phyloP scores from a whole-genome alignment of 164 flowering plant genomes.

The Pachysandra terminalis region DNA sequence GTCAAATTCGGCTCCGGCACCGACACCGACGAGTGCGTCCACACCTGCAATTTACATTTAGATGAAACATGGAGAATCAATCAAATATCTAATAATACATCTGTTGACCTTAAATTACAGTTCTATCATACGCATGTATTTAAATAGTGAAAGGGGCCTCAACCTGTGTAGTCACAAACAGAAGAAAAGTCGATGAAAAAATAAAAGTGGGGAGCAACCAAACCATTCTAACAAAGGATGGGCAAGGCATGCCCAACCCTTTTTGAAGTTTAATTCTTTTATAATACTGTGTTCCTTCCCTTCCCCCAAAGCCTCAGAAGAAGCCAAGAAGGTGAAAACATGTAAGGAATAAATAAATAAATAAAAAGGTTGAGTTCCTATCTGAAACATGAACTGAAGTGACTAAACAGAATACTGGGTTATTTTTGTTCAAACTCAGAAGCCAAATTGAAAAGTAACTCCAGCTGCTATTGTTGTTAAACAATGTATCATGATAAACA shows the following conservation, averaged over 20 bases:
- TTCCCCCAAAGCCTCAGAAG: background rate
- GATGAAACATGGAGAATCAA: background rate
- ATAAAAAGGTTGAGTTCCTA: background rate
- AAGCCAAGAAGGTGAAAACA: background rate
- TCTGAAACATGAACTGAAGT: no score
- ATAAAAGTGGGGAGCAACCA: background rate
- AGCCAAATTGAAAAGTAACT: background rate
- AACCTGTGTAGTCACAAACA: conserved; percentile 1
- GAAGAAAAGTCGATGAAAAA: background rate
- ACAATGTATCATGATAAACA: background rate
- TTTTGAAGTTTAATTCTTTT: no score
- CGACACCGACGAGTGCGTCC: background rate
- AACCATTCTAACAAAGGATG: no score
- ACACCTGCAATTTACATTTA: background rate
- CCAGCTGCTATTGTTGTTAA: background rate
- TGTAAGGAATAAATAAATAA: background rate
- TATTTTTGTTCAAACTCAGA: no score
- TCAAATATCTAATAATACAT: background rate
- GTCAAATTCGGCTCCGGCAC: background rate
- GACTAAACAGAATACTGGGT: background rate
- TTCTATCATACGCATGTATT: background rate
- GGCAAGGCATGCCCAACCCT: background rate
- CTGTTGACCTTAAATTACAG: background rate
- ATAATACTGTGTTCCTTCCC: background rate
- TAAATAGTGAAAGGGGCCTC: conserved; percentile 14